These are phyloP conservation scores for Ophiocordyceps robertsii DNA, from an alignment of 2,329 filamentous ascomycete species.

Conservation along the genomic window DNA sequence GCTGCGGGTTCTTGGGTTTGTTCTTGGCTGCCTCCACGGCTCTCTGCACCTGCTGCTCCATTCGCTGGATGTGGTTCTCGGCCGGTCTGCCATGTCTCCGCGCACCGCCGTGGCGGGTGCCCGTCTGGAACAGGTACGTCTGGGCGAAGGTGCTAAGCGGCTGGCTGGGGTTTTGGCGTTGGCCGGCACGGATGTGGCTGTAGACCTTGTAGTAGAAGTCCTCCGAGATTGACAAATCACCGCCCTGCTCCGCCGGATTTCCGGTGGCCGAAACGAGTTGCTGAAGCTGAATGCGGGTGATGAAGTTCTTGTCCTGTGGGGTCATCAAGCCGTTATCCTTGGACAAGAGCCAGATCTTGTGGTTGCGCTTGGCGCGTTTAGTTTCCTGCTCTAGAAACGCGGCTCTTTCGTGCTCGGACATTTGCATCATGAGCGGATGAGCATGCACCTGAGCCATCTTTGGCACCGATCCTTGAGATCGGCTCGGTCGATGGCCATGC, in stretches of 20 bases:
- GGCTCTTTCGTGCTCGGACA: conserved; percentile 74
- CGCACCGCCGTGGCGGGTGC: conserved; percentile 62
- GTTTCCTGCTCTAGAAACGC: conserved; percentile 83
- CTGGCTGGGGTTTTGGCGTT: conserved; percentile 82
- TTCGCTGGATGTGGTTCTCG: conserved; percentile 95
- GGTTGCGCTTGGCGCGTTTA: conserved; percentile 89
- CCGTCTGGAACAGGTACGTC: conserved; percentile 93
- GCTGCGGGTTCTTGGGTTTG: conserved; percentile 92
- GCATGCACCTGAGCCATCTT: conserved; percentile 18
- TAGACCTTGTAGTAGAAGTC: conserved; percentile 99
- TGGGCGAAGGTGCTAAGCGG: conserved; percentile 94
- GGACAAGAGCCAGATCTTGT: conserved; percentile 89
- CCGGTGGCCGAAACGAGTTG: conserved; percentile 89
- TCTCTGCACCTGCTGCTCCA: conserved; percentile 97
- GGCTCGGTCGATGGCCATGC: conserved; percentile 25
- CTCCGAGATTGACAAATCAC: conserved; percentile 70
- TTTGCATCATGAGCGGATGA: conserved; percentile 41
- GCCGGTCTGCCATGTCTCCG: conserved; percentile 68
- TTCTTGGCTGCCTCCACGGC: conserved; percentile 96
- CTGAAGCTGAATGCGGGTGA: conserved; percentile 93
- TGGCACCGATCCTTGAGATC: conserved; percentile 37
- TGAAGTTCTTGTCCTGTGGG: conserved; percentile 98
- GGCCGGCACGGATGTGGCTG: conserved; percentile 81
- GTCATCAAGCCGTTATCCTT: conserved; percentile 98
- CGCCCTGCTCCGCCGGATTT: conserved; percentile 65